Evolutionary conservation across 179 eudicot species (phyloP).

Genomic region (Heliamphora pulchella): DNA sequence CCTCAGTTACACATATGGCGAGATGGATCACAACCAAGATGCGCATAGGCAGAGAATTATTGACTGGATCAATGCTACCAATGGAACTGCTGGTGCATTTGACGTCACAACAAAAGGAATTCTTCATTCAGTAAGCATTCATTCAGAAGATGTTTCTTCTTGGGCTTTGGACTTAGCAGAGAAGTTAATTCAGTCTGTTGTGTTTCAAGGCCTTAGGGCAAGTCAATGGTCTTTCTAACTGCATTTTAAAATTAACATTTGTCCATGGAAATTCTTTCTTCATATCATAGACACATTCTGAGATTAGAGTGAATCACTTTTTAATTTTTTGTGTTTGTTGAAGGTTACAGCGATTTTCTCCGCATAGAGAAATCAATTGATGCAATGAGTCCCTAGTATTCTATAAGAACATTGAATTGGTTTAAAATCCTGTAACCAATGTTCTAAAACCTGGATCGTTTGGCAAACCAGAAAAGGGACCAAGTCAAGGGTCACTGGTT

Average conservation of each 20-base stretch:
- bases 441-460: no score
- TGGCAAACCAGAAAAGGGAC: no score
- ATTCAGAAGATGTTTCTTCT: not conserved
- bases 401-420: not conserved
- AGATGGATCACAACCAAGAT: constrained; percentile 95
- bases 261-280: not conserved
- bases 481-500: no score
- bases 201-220: not conserved
- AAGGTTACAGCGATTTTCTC: not conserved
- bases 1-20: constrained; percentile 77
- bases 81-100: constrained; percentile 92
- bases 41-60: constrained; percentile 89
- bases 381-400: not conserved
- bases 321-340: not conserved
- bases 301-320: not conserved
- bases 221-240: not conserved
- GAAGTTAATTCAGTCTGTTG: not conserved
- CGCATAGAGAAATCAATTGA: not conserved
- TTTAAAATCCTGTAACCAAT: not conserved
- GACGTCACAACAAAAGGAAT: constrained; percentile 98
- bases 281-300: not conserved
- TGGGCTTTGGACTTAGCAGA: not conserved
- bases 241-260: not conserved
- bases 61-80: constrained; percentile 94
- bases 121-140: constrained; percentile 76